Conservation (phyloP, 148 eudicot genomes). For the Agrostemma githago region DNA sequence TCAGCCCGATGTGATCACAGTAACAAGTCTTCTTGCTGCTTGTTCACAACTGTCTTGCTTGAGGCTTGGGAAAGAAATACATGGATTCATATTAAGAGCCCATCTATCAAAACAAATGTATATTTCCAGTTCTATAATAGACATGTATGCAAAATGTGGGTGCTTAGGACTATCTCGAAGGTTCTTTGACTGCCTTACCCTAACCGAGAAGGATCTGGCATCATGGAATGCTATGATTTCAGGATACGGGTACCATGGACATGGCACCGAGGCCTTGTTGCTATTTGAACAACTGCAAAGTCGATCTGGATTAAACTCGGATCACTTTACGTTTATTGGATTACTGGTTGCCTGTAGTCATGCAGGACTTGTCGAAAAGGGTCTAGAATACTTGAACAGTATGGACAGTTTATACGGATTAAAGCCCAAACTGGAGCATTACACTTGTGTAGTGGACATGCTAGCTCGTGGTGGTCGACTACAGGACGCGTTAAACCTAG, state of each 20-base stretch:
- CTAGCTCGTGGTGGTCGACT: slow-evolving; percentile 57
- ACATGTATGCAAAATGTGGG: slow-evolving; percentile 70
- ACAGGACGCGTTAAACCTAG: slow-evolving; percentile 43
- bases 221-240: slow-evolving; percentile 56
- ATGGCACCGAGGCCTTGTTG: slow-evolving; percentile 37
- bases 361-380: slow-evolving; percentile 49
- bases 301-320: slow-evolving; percentile 41
- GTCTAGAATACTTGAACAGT: slow-evolving; percentile 37
- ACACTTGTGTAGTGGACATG: slow-evolving; percentile 65
- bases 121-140: slow-evolving; percentile 45
- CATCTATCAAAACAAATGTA: slow-evolving; percentile 31
- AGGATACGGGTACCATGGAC: slow-evolving; percentile 64
- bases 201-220: slow-evolving; percentile 31
- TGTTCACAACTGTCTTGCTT: slow-evolving; percentile 56
- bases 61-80: slow-evolving; percentile 48
- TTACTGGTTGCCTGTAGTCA: slow-evolving; percentile 53
- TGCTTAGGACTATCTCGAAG: slow-evolving; percentile 39
- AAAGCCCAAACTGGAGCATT: slow-evolving; percentile 58
- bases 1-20: slow-evolving; percentile 37
- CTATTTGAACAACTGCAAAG: slow-evolving; percentile 44
- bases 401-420: slow-evolving; percentile 46
- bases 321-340: slow-evolving; percentile 41
- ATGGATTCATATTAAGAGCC: slow-evolving; percentile 53
- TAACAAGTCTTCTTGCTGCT: slow-evolving; percentile 46
- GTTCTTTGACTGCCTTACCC: slow-evolving; percentile 38